Base-by-base conservation (phyloP, 2,329 filamentous ascomycete genomes). In the Thielaviopsis populi region DNA sequence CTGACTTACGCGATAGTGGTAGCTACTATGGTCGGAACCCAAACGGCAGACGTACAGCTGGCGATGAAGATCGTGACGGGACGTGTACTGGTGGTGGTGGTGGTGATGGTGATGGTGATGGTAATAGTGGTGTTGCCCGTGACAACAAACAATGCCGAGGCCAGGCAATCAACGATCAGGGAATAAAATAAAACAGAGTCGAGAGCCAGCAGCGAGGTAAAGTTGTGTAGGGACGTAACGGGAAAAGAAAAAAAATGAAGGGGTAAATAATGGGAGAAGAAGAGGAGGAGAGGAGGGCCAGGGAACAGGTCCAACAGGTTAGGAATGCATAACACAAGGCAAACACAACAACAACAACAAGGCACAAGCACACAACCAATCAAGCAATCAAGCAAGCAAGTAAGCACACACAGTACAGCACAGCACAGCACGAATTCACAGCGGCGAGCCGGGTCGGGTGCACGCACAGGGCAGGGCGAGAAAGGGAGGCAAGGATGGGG, bases 261-360 rank as follows among this genome's bases (percentile, higher is more conserved):
- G 48, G 60, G 61, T 41, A 46, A 56, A 40, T 48, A 64, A 42
- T 62, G 53, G 63, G 22, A 53, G 54, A 42, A 42, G 60, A 60
- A 59, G 59, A 68, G 67, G 61, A 63, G 33, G 33, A 37, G 33
- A 37, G 33, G 33, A 50, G 22, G 46, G 22, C 13, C 46, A 27
- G 46, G 46, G 19, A 50, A 50, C 24, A 46, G 43, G n/a, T n/a
- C 43, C 15, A 24, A 19, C 48, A 19, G 53, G 53, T 22, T 68
- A 54, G 62, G 60, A 63, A 64, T 43, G 53, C 53, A 56, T 27
- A 56, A 56, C 24, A 56, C 53, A 22, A 56, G 64, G 30, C n/a
- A 56, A n/a, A 37, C 27, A 33, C 50, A 56, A 56, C 53, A 62
- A 63, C 48, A 63, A 40, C 37, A 40, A n/a, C 7, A 37, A 1